phyloP scores from a whole-genome alignment of 768 basidiomycete genomes.

The Boletus subparvulus region DNA sequence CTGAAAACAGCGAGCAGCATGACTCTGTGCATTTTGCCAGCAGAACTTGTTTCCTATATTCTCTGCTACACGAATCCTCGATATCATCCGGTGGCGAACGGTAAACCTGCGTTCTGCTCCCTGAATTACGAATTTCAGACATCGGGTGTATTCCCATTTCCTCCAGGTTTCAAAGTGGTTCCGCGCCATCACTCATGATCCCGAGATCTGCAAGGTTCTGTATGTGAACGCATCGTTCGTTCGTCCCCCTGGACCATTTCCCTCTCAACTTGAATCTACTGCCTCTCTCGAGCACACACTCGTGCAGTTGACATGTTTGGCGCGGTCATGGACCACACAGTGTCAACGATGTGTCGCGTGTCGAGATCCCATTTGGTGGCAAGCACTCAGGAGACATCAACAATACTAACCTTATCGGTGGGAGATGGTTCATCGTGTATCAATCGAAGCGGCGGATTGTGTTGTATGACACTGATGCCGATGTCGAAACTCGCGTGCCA shows the following conservation, averaged over 20 bases:
- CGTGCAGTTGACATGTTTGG: too few species aligned
- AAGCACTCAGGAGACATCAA: too few species aligned
- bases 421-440: conserved; percentile 1
- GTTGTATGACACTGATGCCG: not conserved
- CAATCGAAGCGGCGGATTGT: not conserved
- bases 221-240: not conserved
- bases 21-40: not conserved
- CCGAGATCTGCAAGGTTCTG: not conserved
- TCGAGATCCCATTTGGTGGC: not conserved
- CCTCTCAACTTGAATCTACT: not conserved
- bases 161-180: not conserved
- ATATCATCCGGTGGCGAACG: conserved; percentile 1
- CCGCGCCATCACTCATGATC: not conserved
- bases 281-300: not conserved
- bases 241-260: not conserved
- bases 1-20: not conserved
- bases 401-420: not conserved
- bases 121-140: not conserved
- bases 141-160: not conserved
- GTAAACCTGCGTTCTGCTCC: not conserved
- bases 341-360: not conserved
- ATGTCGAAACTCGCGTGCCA: not conserved
- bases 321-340: too few species aligned
- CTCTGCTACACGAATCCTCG: not conserved
- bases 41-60: not conserved